Percentiles rank a stretch among this genome's conserved stretches.
These are phyloP conservation scores for Mortierella sp. DNA, from an alignment of 371 early-diverging fungal genomes.

Conservation along the genomic window DNA sequence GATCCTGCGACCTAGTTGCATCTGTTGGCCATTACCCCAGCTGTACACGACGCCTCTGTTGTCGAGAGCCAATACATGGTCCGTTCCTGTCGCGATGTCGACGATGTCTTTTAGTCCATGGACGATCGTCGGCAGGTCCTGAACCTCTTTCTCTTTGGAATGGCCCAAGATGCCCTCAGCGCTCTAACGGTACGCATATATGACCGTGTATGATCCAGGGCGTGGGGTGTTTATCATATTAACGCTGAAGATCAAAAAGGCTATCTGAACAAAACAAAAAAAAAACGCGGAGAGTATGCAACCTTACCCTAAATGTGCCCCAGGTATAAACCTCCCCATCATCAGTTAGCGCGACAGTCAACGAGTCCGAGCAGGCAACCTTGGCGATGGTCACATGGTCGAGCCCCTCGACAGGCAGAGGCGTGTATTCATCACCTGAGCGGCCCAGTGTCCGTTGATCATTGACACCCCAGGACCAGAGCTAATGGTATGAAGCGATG, in stretches of 20 bases:
- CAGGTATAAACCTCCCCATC: conserved; percentile 92
- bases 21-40: conserved; percentile 97
- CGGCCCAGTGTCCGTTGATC: conserved; percentile 97
- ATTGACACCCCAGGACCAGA: conserved; percentile 98
- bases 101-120: conserved; percentile 62
- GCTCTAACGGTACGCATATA: conserved; percentile 13
- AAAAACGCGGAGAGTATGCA: no score
- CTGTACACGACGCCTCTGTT: conserved; percentile 81
- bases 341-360: conserved; percentile 91
- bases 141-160: conserved; percentile 69
- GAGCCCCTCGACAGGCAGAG: conserved; percentile 68
- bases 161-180: conserved; percentile 82
- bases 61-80: conserved; percentile 92
- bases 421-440: conserved; percentile 75
- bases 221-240: no score
- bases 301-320: conserved; percentile 92
- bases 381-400: conserved; percentile 82
- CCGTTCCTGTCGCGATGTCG: conserved; percentile 89
- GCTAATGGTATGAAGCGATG: conserved; percentile 33
- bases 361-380: conserved; percentile 95
- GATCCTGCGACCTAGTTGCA: conserved; percentile 89
- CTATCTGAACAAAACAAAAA: no score
- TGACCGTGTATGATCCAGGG: no score
- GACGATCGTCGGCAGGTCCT: conserved; percentile 55
- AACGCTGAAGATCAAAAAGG: no score